Base-by-base conservation (phyloP, 805 yeast genomes). In the Soucietia sequanensis region DNA sequence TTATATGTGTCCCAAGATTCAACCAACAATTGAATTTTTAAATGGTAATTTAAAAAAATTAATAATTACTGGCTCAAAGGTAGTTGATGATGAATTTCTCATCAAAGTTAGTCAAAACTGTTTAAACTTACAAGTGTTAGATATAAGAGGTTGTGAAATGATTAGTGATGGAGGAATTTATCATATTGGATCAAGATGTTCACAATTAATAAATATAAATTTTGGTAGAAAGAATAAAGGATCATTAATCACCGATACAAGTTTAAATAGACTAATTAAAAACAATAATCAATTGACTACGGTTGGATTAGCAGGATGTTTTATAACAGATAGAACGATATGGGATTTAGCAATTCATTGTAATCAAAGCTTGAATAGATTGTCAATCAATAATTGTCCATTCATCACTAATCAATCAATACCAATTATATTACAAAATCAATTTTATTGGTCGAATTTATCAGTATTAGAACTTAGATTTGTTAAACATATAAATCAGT, bases 231-330 rank as follows among this genome's bases (percentile, higher is more conserved):
- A 85, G 38, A 62, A 72, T 21, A 72, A 75, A 33, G 86, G 90
- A 23, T 73, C 77, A 27, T 58, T 74, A 20, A 76, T 90, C 31
- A 81, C 95, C 1, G 91, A 86, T 63, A 66, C 75, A 23, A 78
- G 93, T 5, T 56, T 89, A 17, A 62, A 75, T 10, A 71, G 73
- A 10, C 60, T 89, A 18, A 74, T 80, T 7, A 65, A 67, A 23
- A 75, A 75, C 46, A 81, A 88, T 35, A 45, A 38, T 3, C 54
- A 62, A 14, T 68, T 82, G 30, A 67, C 70, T 29, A 88, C 96
- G 0, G 64, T 90, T 28, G 97, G 97, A 0, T 63, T 88, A 14
- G 96, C 97, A 0, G 98, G 98, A 5, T 87, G 96, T 56, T 68
- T 75, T 28, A 73, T 90, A 13, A 77, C 85, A 6, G 96, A 90